Base-by-base conservation (phyloP, 73 alveolate genomes). In the Urostyla sp. region DNA sequence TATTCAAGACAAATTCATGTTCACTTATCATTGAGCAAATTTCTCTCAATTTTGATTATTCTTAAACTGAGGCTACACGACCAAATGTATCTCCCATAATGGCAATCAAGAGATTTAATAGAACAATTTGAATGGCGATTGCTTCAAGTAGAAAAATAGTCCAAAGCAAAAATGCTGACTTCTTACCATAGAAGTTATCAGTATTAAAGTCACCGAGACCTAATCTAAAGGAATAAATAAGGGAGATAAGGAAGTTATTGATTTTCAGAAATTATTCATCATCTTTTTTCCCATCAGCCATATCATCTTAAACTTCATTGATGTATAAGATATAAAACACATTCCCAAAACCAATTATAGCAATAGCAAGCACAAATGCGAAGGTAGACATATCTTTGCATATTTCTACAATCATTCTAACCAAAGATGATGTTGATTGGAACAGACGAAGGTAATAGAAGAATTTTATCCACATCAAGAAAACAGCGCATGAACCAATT, bases 1-100 rank as follows among this genome's bases (percentile, higher is more conserved):
- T 46, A 24, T 76, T 36, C 28, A 81, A 23, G 16, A 81, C 38
- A 27, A 75, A 75, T 18, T 81, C 85, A 48, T 81, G 53, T 43
- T 81, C 91, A 18, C 52, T 30, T 11, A 81, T 81, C 91, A 81
- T 81, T 37, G 31, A 57, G n/a, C 78, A 45, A 15, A 81, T 66
- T 72, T 81, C 91, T 40, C 44, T 81, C 24, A 69, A 66, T 66
- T 67, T 81, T 8, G 86, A 49, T 34, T 72, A 67, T 35, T 81
- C 91, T 36, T 40, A 55, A 8, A 72, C 52, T 60, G 67, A 77
- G 11, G 79, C 73, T 55, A 81, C 91, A 53, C 72, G 21, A 21
- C 72, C 91, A 53, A 81, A 81, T 3, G 91, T 81, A 28, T 81
- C 91, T 11, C 91, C 91, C 91, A 81, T 81, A 34, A 81, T 81